phyloP scores from a whole-genome alignment of 192 early-diverging fungal genomes.

The Globomyces pollinis-pini region DNA sequence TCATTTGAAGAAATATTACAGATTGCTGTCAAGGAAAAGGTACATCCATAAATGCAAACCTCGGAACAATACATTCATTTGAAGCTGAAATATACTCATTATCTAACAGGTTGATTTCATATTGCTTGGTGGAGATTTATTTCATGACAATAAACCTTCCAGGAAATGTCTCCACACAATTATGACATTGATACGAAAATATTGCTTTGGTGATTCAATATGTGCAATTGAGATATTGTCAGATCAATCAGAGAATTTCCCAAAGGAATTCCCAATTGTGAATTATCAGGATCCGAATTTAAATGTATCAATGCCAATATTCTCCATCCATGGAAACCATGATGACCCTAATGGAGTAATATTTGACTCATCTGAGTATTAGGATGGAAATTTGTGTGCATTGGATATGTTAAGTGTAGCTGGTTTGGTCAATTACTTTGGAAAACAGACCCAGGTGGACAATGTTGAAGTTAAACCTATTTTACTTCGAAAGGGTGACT shows the following conservation, averaged over 20 bases:
- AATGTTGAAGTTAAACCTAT: slow-evolving; percentile 73
- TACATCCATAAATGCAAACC: too few species aligned
- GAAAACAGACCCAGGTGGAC: slow-evolving; percentile 61
- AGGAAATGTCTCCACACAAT: slow-evolving; percentile 64
- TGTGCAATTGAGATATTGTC: slow-evolving; percentile 68
- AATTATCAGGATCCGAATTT: slow-evolving; percentile 85
- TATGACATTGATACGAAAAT: slow-evolving; percentile 58
- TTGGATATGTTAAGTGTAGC: slow-evolving; percentile 71
- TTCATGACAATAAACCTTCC: slow-evolving; percentile 92
- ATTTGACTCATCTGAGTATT: slow-evolving; percentile 11
- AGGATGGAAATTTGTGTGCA: slow-evolving; percentile 74
- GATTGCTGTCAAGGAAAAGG: slow-evolving; percentile 36
- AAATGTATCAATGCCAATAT: slow-evolving; percentile 79
- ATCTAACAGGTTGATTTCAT: slow-evolving; percentile 96
- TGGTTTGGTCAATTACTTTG: slow-evolving; percentile 93
- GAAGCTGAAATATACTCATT: too few species aligned
- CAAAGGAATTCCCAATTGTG: slow-evolving; percentile 51
- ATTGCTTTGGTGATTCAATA: slow-evolving; percentile 48
- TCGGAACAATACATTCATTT: neutral
- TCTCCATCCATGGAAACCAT: slow-evolving; percentile 96
- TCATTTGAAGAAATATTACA: slow-evolving; percentile 87
- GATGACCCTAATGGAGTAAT: slow-evolving; percentile 89
- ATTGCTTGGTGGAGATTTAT: slow-evolving; percentile 88
- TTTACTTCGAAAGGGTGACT: slow-evolving; percentile 68
- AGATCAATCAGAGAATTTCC: slow-evolving; percentile 65